Evolutionary conservation across 257 asterid species (phyloP).

Genomic region (Paraleonurus japonicus): DNA sequence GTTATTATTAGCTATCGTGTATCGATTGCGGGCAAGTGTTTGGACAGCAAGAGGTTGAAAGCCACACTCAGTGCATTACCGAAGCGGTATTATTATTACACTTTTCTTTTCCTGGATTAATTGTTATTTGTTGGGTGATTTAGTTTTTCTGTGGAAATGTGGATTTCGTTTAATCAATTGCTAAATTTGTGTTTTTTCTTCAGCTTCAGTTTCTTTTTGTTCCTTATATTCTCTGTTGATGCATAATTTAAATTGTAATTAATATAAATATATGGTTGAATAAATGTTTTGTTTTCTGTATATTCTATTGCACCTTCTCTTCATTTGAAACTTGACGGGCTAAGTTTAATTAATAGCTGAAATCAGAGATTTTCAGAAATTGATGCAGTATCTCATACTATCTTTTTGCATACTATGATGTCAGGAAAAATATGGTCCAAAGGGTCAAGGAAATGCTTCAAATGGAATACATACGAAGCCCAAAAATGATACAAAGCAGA

Average conservation of each 20-base stretch:
- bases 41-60: constrained; percentile 64
- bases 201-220: background rate
- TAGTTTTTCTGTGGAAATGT: background rate
- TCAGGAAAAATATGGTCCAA: constrained; percentile 97
- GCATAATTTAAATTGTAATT: background rate
- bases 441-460: constrained; percentile 64
- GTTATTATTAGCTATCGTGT: constrained; percentile 64
- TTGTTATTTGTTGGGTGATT: background rate
- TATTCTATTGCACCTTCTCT: background rate
- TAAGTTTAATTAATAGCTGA: background rate
- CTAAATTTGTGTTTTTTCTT: background rate
- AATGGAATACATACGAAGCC: constrained; percentile 55
- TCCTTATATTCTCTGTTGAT: background rate
- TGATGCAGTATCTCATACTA: constrained; percentile 4
- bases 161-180: background rate
- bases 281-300: background rate
- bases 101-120: background rate
- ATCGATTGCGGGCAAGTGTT: constrained; percentile 89
- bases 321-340: background rate
- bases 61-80: constrained; percentile 87
- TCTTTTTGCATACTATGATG: constrained; percentile 1
- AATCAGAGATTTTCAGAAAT: background rate
- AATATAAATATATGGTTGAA: background rate
- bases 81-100: constrained; percentile 62
- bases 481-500: constrained; percentile 52